phyloP scores from a whole-genome alignment of 164 flowering plant genomes.

The Cinnamomum micranthum region DNA sequence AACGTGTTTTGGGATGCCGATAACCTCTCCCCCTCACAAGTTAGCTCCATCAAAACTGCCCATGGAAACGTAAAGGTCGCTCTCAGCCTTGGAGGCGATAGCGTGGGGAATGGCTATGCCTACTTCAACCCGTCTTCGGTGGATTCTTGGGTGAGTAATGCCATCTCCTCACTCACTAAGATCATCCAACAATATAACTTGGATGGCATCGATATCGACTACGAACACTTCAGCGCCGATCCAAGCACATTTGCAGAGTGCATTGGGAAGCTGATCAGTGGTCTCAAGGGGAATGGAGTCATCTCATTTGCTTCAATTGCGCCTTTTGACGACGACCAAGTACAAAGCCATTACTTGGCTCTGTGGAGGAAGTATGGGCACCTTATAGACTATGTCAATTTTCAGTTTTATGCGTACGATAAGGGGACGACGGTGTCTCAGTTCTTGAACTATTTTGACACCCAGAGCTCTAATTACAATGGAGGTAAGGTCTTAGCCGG shows the following conservation, averaged over 20 bases:
- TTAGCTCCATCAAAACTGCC: slow-evolving; percentile 32
- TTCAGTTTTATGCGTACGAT: slow-evolving; percentile 56
- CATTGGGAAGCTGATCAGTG: slow-evolving; percentile 35
- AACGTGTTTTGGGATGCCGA: slow-evolving; percentile 51
- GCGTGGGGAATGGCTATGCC: slow-evolving; percentile 20
- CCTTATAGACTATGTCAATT: slow-evolving; percentile 52
- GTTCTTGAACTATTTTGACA: slow-evolving; percentile 32
- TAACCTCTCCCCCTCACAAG: slow-evolving; percentile 40
- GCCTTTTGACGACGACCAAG: slow-evolving; percentile 39
- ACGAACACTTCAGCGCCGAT: slow-evolving; percentile 43
- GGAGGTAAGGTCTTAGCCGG: slow-evolving; percentile 48
- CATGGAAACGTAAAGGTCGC: slow-evolving; percentile 52
- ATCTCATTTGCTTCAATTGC: slow-evolving; percentile 56
- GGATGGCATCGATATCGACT: slow-evolving; percentile 56
- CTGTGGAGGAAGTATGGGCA: slow-evolving; percentile 42
- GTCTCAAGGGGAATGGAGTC: slow-evolving; percentile 31
- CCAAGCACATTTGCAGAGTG: slow-evolving; percentile 45
- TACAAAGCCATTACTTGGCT: slow-evolving; percentile 45
- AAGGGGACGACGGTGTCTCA: slow-evolving; percentile 42
- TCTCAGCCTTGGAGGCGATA: slow-evolving; percentile 56
- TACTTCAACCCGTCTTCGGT: slow-evolving; percentile 43
- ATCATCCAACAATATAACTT: slow-evolving; percentile 39
- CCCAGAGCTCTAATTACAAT: slow-evolving; percentile 33
- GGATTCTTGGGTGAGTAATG: slow-evolving; percentile 58
- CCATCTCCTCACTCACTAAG: slow-evolving; percentile 49